phyloP scores from a whole-genome alignment of 148 eudicot genomes.

The Vaccinium myrtillus region DNA sequence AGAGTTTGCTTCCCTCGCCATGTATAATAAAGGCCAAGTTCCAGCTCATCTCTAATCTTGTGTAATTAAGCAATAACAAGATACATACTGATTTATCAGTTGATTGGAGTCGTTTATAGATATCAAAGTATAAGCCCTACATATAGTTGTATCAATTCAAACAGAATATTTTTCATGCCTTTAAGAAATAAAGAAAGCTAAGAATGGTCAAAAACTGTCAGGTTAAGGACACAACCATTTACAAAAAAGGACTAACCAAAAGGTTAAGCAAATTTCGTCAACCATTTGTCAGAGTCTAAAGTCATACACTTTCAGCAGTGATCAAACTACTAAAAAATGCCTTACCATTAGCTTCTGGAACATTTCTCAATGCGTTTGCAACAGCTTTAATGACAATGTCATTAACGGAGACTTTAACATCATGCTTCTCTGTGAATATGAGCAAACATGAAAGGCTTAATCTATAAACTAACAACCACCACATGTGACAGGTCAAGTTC shows the following conservation, averaged over 20 bases:
- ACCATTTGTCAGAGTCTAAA: background rate
- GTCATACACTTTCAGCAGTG: background rate
- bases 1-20: background rate
- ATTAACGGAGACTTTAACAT: conserved; percentile 94
- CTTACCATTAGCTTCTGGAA: conserved; percentile 93
- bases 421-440: conserved; percentile 60
- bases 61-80: background rate
- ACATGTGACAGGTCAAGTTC: conserved; percentile 8
- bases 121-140: background rate
- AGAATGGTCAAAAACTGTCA: background rate
- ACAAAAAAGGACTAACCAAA: background rate
- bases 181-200: background rate
- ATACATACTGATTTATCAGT: background rate
- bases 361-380: conserved; percentile 83
- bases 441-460: conserved; percentile 14
- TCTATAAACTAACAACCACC: background rate
- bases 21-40: background rate
- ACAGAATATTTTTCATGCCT: background rate
- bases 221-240: background rate
- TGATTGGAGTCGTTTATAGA: background rate
- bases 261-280: background rate
- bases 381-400: conserved; percentile 97
- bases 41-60: background rate
- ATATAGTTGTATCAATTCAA: background rate
- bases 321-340: conserved; percentile 6